phyloP scores from a whole-genome alignment of 2,329 filamentous ascomycete species.

The Neoscytalidium dimidiatum region DNA sequence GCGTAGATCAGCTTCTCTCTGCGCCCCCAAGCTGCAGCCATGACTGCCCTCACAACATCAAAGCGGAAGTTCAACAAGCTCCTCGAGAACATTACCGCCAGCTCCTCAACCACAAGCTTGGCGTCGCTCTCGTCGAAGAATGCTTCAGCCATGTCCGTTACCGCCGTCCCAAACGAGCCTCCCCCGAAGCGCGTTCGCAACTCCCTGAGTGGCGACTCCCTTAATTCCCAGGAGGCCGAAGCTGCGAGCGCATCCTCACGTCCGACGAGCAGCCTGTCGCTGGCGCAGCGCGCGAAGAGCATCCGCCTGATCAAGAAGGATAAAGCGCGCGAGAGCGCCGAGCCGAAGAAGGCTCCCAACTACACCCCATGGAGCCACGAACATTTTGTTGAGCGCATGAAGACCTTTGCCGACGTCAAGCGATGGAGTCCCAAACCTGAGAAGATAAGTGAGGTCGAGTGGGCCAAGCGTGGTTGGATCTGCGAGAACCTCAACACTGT shows the following conservation, averaged over 20 bases:
- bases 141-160: slow-evolving; percentile 32
- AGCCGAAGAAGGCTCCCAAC: slow-evolving; percentile 55
- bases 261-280: slow-evolving; percentile 21
- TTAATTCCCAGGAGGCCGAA: slow-evolving; percentile 24
- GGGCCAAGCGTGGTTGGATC: slow-evolving; percentile 91
- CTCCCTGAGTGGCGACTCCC: slow-evolving; percentile 23
- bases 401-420: slow-evolving; percentile 87
- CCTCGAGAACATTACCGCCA: slow-evolving; percentile 61
- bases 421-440: slow-evolving; percentile 93
- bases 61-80: slow-evolving; percentile 82
- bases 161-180: slow-evolving; percentile 30
- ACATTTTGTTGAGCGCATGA: slow-evolving; percentile 76
- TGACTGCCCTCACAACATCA: slow-evolving; percentile 68
- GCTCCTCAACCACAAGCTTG: slow-evolving; percentile 47
- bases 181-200: slow-evolving; percentile 37
- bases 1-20: slow-evolving; percentile 10
- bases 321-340: slow-evolving; percentile 23
- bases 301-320: slow-evolving; percentile 30
- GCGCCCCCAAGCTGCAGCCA: slow-evolving; percentile 21
- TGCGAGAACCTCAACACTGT: slow-evolving; percentile 76
- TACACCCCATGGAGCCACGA: slow-evolving; percentile 86
- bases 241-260: slow-evolving; percentile 10
- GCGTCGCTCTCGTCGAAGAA: slow-evolving; percentile 40
- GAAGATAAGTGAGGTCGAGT: slow-evolving; percentile 82
- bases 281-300: slow-evolving; percentile 23